Base-by-base conservation (phyloP, 805 yeast genomes). In the Metschnikowia sp. region DNA sequence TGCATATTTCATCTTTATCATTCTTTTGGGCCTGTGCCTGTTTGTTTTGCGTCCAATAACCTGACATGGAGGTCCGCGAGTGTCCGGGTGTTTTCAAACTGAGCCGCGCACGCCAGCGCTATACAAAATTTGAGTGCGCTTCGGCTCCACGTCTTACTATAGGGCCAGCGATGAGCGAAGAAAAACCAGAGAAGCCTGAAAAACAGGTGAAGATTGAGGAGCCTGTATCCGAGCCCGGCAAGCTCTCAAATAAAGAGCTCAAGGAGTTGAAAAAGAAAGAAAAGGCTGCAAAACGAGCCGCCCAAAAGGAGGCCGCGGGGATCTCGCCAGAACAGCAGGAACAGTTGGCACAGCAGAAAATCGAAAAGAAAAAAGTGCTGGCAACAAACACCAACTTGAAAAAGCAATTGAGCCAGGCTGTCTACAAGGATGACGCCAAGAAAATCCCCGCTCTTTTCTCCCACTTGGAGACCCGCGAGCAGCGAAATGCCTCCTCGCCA, bases 271-370 rank as follows among this genome's bases (percentile, higher is more conserved):
- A 89, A 64, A 91, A 90, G 73, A 81, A 81, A 58, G 96, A 90
- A 60, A 91, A 92, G 69, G 94, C 94, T 11, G 96, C 94, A 35
- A 88, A 88, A 64, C 77, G 98, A 63, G 94, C 96, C 2, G 96
- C 96, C 2, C 81, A 83, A 53, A 90, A 88, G 61, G 86, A 78
- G 55, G 84, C 82, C 8, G 77, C 73, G 42, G 90, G 85, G 32
- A 78, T 81, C 39, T 48, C 75, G 56, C 68, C 73, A 52, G 67
- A 74, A 67, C 68, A 72, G 60, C 70, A 78, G 62, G 60, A 74
- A 45, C 68, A 61, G 54, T 58, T 57, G 47, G 73, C 67, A 7
- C 70, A 58, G 62, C 74, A 64, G 69, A 77, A 68, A 66, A 76
- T 60, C 45, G 74, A 65, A 32, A 71, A 66, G 60, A 66, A 69